phyloP scores from a whole-genome alignment of 2,329 filamentous ascomycete genomes.

The Rugonectria rugulosa region DNA sequence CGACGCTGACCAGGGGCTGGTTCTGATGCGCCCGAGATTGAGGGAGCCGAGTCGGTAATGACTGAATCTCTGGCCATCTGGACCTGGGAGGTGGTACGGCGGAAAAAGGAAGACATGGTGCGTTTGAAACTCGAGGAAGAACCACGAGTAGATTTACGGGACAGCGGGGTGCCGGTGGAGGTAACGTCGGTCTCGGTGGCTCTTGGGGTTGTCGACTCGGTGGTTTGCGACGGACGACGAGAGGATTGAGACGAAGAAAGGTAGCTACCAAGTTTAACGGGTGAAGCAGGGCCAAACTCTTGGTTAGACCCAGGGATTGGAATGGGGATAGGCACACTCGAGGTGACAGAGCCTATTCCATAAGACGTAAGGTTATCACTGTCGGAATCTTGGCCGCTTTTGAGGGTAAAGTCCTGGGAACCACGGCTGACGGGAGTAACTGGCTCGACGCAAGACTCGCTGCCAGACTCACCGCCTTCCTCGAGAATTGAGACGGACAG shows the following conservation, averaged over 20 bases:
- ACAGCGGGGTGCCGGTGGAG: slow-evolving; percentile 40
- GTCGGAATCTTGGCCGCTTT: slow-evolving; percentile 48
- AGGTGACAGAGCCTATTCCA: slow-evolving; percentile 29
- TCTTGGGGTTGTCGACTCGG: slow-evolving; percentile 33
- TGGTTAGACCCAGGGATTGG: slow-evolving; percentile 27
- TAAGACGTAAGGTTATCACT: slow-evolving; percentile 38
- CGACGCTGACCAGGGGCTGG: slow-evolving; percentile 40
- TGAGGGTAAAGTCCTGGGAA: slow-evolving; percentile 61
- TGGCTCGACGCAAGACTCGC: slow-evolving; percentile 66
- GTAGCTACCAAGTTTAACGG: slow-evolving; percentile 23
- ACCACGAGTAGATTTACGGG: slow-evolving; percentile 51
- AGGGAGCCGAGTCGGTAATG: slow-evolving; percentile 35
- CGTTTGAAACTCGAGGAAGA: slow-evolving; percentile 56
- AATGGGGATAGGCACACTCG: slow-evolving; percentile 30
- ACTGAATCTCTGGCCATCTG: slow-evolving; percentile 38
- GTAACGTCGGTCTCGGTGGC: slow-evolving; percentile 34
- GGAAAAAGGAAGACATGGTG: slow-evolving; percentile 59
- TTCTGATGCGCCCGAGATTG: slow-evolving; percentile 35
- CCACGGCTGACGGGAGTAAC: slow-evolving; percentile 67
- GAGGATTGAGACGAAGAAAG: slow-evolving; percentile 26
- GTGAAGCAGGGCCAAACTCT: slow-evolving; percentile 3
- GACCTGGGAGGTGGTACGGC: slow-evolving; percentile 49
- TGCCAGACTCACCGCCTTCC: slow-evolving; percentile 67
- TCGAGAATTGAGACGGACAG: slow-evolving; percentile 59
- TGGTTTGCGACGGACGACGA: slow-evolving; percentile 26